Conservation (phyloP, 768 basidiomycete genomes). For the Amanita molliuscula region DNA sequence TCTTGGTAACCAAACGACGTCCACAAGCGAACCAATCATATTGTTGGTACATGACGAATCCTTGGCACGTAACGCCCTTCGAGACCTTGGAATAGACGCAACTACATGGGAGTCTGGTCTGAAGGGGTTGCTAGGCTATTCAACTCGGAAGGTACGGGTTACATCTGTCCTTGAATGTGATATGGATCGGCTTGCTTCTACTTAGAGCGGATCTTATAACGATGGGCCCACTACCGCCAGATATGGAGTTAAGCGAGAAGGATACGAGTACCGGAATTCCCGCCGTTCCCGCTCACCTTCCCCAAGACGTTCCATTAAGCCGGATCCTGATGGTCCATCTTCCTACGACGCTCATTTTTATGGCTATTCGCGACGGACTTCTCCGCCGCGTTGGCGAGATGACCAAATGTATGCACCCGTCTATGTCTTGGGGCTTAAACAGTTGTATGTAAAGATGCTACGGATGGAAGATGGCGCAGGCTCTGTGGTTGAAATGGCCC, state of each 20-base stretch:
- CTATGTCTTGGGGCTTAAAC: constrained; percentile 30
- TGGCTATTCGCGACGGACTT: not conserved
- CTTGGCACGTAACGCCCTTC: constrained; percentile 27
- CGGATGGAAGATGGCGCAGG: constrained; percentile 13
- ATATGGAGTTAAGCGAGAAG: not conserved
- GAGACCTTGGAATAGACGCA: constrained; percentile 29
- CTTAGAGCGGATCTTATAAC: not conserved
- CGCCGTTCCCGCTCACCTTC: constrained; percentile 15
- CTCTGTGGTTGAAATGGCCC: constrained; percentile 20
- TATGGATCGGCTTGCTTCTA: not conserved
- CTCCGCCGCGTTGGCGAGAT: not conserved
- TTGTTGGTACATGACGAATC: constrained; percentile 37
- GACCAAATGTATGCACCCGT: constrained; percentile 17
- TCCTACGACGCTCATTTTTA: not conserved
- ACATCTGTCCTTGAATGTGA: not conserved
- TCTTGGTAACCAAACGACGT: constrained; percentile 13
- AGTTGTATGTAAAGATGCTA: constrained; percentile 30
- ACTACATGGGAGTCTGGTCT: constrained; percentile 32
- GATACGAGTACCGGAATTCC: not conserved
- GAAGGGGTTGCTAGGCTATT: constrained; percentile 14
- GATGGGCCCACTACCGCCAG: not conserved
- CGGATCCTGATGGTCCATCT: not conserved
- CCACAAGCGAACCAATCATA: constrained; percentile 23
- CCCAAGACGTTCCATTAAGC: constrained; percentile 1
- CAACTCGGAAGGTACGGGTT: constrained; percentile 12